Evolutionary conservation across 2,329 filamentous ascomycete species (phyloP).

Genomic region (Botrytis fabae): DNA sequence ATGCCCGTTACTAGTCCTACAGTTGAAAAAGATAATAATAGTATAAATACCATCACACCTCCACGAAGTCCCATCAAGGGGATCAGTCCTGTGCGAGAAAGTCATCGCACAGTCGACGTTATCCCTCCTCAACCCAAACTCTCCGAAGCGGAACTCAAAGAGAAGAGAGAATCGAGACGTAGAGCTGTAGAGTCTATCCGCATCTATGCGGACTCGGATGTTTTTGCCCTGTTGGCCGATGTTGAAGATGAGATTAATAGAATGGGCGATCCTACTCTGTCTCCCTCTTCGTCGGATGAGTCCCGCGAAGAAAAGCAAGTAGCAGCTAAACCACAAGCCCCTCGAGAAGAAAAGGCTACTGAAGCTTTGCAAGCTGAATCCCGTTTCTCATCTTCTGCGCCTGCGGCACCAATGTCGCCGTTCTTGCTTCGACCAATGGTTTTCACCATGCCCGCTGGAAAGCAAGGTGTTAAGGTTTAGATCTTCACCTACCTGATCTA

Average conservation of each 20-base stretch:
- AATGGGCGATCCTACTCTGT: conserved; percentile 37
- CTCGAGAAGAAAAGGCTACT: not conserved
- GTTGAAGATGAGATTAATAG: conserved; percentile 61
- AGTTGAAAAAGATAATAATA: not conserved
- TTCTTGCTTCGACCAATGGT: conserved; percentile 12
- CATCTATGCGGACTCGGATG: conserved; percentile 66
- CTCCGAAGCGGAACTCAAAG: conserved; percentile 7
- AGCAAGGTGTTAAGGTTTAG: conserved; percentile 16
- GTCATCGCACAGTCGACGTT: not conserved
- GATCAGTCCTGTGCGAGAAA: not conserved
- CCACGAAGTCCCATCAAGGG: conserved; percentile 48
- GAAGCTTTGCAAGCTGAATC: not conserved
- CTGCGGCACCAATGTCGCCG: not conserved
- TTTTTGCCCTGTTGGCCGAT: conserved; percentile 66
- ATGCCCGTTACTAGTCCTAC: conserved; percentile 27
- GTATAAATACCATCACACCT: conserved; percentile 29
- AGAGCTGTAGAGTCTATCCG: conserved; percentile 63
- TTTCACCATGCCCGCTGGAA: conserved; percentile 20
- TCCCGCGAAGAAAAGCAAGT: not conserved
- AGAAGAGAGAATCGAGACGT: conserved; percentile 30
- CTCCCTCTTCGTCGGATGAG: not conserved
- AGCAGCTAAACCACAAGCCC: not conserved
- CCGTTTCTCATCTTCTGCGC: not conserved
- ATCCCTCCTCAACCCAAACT: not conserved
- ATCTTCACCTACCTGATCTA: not conserved